Base-by-base conservation (phyloP, 2,329 filamentous ascomycete species). In the Bipolaris sorokiniana region DNA sequence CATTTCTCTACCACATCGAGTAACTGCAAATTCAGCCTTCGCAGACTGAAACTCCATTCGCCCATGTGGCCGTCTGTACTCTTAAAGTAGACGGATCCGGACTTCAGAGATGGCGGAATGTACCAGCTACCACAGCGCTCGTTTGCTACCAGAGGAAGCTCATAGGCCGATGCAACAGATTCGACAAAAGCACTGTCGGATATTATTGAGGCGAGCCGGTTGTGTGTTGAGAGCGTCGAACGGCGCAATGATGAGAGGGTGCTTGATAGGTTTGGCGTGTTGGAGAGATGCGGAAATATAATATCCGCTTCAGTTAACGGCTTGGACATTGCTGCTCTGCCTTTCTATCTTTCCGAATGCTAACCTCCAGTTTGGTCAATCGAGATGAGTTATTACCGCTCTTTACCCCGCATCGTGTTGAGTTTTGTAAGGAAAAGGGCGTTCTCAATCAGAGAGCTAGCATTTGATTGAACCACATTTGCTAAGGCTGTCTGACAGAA, bases 121-220 rank as follows among this genome's bases (percentile, higher is more conserved):
- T 98, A 98, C 95, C 95, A 99, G 77, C 91, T 94, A 0, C 95
- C 95, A 75, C 95, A 98, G 58, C 95, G 86, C 80, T 98, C 93
- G 72, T 99, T 99, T 28, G 94, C 92, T 13, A 98, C 82, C 1
- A 98, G 80, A 0, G 92, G 92, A 1, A 94, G 80, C 3, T 69
- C 63, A 64, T 82, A 86, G 0, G 82, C 80, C 1, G 76, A 73
- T 1, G 85, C 83, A 0, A 92, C 88, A 7, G 80, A 73, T 22
- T 79, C 75, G 20, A 95, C 90, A 74, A 97, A 98, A 1, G 75
- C 75, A 7, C 92, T 88, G 76, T 98, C 95, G 26, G 83, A 79
- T 58, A 83, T 80, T 74, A 98, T 94, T 26, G 92, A 97, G 28
- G 80, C 79, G 11, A 99, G 86, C 15, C 94, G 89, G 79, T 97